phyloP scores from a whole-genome alignment of 805 yeast species.

The Candida pini region DNA sequence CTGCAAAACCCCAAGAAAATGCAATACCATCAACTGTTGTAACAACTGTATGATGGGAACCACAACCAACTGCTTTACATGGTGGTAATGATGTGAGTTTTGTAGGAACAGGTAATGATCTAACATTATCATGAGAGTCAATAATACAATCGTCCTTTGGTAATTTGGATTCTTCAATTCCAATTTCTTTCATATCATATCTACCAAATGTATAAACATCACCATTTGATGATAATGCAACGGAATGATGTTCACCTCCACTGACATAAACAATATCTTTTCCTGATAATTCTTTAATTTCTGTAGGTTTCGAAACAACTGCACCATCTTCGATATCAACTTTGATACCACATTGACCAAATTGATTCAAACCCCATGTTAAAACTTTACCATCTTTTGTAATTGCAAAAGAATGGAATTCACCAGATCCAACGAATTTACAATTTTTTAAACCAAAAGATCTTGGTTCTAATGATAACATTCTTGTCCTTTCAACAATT shows the following conservation, averaged over 20 bases:
- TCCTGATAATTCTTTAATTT: constrained; percentile 56
- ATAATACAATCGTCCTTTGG: constrained; percentile 65
- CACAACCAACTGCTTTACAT: constrained; percentile 61
- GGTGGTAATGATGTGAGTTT: constrained; percentile 53
- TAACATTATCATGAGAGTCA: constrained; percentile 74
- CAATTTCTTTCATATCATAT: constrained; percentile 89
- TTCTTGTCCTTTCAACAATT: constrained; percentile 71
- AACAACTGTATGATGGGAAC: constrained; percentile 91
- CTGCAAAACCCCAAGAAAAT: constrained; percentile 98
- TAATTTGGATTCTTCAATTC: constrained; percentile 59
- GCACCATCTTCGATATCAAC: constrained; percentile 82
- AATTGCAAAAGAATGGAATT: constrained; percentile 92
- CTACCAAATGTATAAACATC: constrained; percentile 84
- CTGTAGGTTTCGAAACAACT: constrained; percentile 69
- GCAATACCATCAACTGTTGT: constrained; percentile 77
- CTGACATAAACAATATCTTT: constrained; percentile 57
- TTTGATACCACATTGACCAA: constrained; percentile 89
- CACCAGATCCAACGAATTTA: constrained; percentile 84
- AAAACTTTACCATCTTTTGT: constrained; percentile 63
- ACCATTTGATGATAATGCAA: constrained; percentile 70
- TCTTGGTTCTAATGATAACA: constrained; percentile 70
- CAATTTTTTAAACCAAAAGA: constrained; percentile 78
- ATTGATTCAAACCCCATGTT: constrained; percentile 96
- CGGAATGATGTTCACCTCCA: constrained; percentile 93
- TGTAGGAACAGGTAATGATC: constrained; percentile 85